These are phyloP conservation scores for Brassica napus DNA, from an alignment of 345 rosid species.

Conservation along the genomic window Da-Ae NC_063451.1:44010001-44010500, in stretches of 20 bases:
- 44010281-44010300: too few species aligned
- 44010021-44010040: background rate
- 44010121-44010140: background rate
- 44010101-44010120: background rate
- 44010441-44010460: too few species aligned
- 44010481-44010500: too few species aligned
- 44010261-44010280: too few species aligned
- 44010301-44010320: too few species aligned
- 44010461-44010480: too few species aligned
- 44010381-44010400: too few species aligned
- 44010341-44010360: too few species aligned
- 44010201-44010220: conserved; percentile 8
- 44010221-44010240: background rate
- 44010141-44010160: background rate
- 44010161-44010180: background rate
- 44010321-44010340: too few species aligned
- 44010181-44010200: background rate
- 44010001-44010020: background rate
- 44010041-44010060: background rate
- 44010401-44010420: too few species aligned
- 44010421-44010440: too few species aligned
- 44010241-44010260: background rate
- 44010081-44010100: background rate
- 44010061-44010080: background rate
- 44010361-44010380: too few species aligned